Evolutionary conservation across 768 basidiomycete genomes (phyloP).

Genomic region (Plicaturopsis crispa): DNA sequence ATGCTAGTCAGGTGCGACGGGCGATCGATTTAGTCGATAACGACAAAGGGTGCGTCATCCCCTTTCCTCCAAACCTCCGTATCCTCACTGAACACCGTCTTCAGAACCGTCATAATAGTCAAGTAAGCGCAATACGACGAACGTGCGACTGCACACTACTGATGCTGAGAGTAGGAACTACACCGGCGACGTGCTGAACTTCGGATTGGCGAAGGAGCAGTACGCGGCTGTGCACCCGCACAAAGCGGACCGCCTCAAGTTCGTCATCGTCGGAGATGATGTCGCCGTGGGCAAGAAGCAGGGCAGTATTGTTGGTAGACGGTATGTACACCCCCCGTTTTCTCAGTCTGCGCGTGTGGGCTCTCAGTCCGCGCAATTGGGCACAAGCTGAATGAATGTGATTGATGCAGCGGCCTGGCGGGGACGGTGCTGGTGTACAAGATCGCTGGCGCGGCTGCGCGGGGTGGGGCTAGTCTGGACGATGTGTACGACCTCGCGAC

Average conservation of each 20-base stretch:
- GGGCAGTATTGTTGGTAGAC: conserved; percentile 78
- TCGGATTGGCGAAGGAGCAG: conserved; percentile 84
- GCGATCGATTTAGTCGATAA: conserved; percentile 73
- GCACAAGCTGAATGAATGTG: neutral
- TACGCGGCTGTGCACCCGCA: conserved; percentile 65
- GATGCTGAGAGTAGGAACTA: conserved; percentile 52
- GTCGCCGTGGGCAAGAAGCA: conserved; percentile 79
- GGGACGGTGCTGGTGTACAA: conserved; percentile 85
- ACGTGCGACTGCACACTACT: neutral
- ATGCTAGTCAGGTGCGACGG: conserved; percentile 72
- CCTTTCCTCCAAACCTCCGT: neutral
- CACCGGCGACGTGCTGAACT: conserved; percentile 87
- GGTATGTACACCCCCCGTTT: conserved; percentile 34
- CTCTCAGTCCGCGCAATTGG: neutral
- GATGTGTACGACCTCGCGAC: conserved; percentile 62
- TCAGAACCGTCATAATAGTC: conserved; percentile 74
- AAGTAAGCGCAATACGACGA: conserved; percentile 40
- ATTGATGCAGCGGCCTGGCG: conserved; percentile 59
- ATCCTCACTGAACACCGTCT: conserved; percentile 2
- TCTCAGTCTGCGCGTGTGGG: too few relatives aligned
- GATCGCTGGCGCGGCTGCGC: conserved; percentile 78
- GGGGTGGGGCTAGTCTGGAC: conserved; percentile 57
- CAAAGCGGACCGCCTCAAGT: conserved; percentile 59
- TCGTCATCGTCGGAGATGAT: conserved; percentile 85
- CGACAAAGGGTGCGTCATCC: conserved; percentile 50